Percentiles rank a stretch among this genome's conserved stretches.
Conservation (phyloP, 257 asterid genomes). For the Sherardia arvensis region DNA sequence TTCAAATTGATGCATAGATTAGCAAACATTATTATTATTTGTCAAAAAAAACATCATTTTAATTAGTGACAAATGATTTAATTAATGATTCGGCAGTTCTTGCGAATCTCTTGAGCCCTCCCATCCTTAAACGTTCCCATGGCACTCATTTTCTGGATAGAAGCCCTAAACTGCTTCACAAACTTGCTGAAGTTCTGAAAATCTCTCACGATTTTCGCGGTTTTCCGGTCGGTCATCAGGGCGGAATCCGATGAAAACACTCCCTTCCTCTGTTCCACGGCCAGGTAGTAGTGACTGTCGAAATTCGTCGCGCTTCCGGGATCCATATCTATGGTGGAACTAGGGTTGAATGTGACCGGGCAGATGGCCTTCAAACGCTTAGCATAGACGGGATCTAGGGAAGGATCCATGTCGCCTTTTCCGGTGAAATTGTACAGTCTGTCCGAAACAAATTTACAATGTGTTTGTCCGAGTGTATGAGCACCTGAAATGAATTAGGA, state of each 20-base stretch:
- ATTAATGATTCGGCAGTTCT: slow-evolving; percentile 27
- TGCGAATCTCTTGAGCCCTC: slow-evolving; percentile 32
- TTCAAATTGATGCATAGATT: no score
- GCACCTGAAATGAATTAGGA: slow-evolving; percentile 16
- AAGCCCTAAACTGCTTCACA: slow-evolving; percentile 23
- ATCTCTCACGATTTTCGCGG: slow-evolving; percentile 16
- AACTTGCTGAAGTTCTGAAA: slow-evolving; percentile 17
- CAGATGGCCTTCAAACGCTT: background rate
- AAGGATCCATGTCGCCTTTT: background rate
- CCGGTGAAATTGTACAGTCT: slow-evolving; percentile 28
- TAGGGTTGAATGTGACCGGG: slow-evolving; percentile 13
- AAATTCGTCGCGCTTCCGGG: slow-evolving; percentile 30
- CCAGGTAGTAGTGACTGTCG: slow-evolving; percentile 28
- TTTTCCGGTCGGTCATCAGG: slow-evolving; percentile 21
- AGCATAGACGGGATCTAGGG: background rate
- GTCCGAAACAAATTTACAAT: slow-evolving; percentile 13
- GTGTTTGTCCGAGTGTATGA: slow-evolving; percentile 26
- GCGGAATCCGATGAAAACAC: slow-evolving; percentile 50
- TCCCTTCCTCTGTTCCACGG: slow-evolving; percentile 27
- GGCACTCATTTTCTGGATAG: slow-evolving; percentile 53
- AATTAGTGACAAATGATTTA: no score
- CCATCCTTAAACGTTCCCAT: slow-evolving; percentile 33
- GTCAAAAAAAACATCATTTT: background rate
- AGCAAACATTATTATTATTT: no score
- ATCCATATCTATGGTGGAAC: slow-evolving; percentile 38